These are phyloP conservation scores for Prosopis cineraria DNA, from an alignment of 306 rosid species.

Conservation along the genomic window DNA sequence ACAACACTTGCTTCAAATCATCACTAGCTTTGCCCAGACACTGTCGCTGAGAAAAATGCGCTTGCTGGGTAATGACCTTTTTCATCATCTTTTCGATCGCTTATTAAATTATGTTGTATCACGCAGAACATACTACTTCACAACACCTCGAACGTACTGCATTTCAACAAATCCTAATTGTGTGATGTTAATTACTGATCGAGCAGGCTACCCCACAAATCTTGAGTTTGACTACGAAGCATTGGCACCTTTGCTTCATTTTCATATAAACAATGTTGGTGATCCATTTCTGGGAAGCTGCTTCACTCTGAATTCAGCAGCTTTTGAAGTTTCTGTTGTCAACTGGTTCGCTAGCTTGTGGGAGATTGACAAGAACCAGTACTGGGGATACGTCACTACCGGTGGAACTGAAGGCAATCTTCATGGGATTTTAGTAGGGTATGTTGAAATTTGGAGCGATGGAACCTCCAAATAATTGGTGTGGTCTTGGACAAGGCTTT, in stretches of 20 bases:
- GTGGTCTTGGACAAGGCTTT: too few relatives aligned
- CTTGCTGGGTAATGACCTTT: not conserved
- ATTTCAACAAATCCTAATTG: not conserved
- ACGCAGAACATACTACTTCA: not conserved
- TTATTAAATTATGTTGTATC: not conserved
- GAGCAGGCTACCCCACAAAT: slow-evolving; percentile 56
- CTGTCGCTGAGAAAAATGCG: not conserved
- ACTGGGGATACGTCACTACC: not conserved
- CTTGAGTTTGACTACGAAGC: slow-evolving; percentile 70
- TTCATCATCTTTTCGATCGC: not conserved
- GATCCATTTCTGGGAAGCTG: slow-evolving; percentile 62
- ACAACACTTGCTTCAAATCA: not conserved
- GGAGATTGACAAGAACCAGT: not conserved
- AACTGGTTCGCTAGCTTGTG: slow-evolving; percentile 1
- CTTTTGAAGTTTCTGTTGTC: not conserved
- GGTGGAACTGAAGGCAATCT: slow-evolving; percentile 8
- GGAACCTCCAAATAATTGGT: too few relatives aligned
- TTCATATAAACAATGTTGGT: slow-evolving; percentile 64
- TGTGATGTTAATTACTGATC: not conserved
- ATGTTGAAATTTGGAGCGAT: too few relatives aligned
- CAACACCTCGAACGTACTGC: not conserved
- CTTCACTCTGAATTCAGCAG: not conserved
- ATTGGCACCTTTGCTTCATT: slow-evolving; percentile 58
- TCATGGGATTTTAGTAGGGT: not conserved
- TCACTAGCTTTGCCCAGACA: not conserved